Base-by-base conservation (phyloP, 1,284 basidiomycete species). In the Puccinia novopanici region DNA sequence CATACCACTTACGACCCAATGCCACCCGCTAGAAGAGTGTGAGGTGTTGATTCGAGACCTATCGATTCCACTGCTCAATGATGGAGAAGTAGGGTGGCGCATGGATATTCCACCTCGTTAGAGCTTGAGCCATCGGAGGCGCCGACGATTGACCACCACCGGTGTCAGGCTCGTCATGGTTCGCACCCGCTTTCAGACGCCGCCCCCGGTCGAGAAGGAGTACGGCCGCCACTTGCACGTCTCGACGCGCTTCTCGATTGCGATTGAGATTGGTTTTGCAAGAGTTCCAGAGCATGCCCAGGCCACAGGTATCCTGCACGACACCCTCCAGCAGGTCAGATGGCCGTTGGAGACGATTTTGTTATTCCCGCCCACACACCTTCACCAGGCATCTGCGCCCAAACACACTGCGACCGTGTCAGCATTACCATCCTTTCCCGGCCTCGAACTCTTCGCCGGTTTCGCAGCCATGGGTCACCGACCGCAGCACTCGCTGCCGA, bases 191-290 rank as follows among this genome's bases (percentile, higher is more conserved):
- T 17, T 83, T 85, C 79, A 81, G 83, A 6, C 81, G 72, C 24
- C 83, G 84, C 22, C 79, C 83, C 83, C 84, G 3, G 81, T 83
- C 63, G 71, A 73, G 73, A 75, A 78, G n/a, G 81, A 81, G 42
- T 85, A 84, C 81, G 82, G 79, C 50, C 77, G 81, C 17, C 84
- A 84, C 80, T 59, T 85, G 6, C 84, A 85, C 78, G 84, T 86
- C 57, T 86, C 86, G 0, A 85, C 86, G 17, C 85, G 86, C 2
- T 87, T 87, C 83, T 86, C 84, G 80, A 81, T 85, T 63, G 83
- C 82, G 40, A 82, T 85, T 79, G 84, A 85, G 57, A 81, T 85
- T 78, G 84, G 84, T 0, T 85, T 85, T 76, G 84, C 84, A 8
- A 27, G 76, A 48, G 76, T 79, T 10, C 76, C 76, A 24, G 79